phyloP scores from a whole-genome alignment of 2,329 filamentous ascomycete genomes.

The Aspergillus carbonarius region DNA sequence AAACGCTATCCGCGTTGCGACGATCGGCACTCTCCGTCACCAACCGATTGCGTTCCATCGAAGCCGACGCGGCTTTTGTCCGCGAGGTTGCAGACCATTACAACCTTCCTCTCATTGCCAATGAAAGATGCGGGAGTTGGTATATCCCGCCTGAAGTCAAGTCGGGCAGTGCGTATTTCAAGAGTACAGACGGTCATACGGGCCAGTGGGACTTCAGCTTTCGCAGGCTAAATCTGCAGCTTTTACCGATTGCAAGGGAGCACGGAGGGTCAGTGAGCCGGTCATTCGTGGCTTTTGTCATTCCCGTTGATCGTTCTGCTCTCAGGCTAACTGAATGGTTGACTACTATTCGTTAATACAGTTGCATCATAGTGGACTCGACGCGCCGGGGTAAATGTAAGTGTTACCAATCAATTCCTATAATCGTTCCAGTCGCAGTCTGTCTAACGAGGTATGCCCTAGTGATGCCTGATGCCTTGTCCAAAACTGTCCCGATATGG shows the following conservation, averaged over 20 bases:
- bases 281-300: background rate
- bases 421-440: slow-evolving; percentile 8
- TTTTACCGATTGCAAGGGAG: slow-evolving; percentile 66
- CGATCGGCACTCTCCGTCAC: slow-evolving; percentile 72
- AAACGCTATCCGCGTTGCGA: slow-evolving; percentile 69
- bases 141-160: slow-evolving; percentile 71
- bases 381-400: slow-evolving; percentile 83
- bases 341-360: slow-evolving; percentile 16
- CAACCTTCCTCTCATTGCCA: slow-evolving; percentile 74
- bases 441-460: slow-evolving; percentile 19
- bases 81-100: slow-evolving; percentile 51
- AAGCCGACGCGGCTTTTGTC: slow-evolving; percentile 74
- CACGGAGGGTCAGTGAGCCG: slow-evolving; percentile 62
- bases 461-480: slow-evolving; percentile 91
- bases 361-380: slow-evolving; percentile 80
- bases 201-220: slow-evolving; percentile 89
- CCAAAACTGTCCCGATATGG: slow-evolving; percentile 94
- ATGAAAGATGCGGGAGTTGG: slow-evolving; percentile 96
- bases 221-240: slow-evolving; percentile 77
- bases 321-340: slow-evolving; percentile 16
- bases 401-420: slow-evolving; percentile 24
- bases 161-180: slow-evolving; percentile 82
- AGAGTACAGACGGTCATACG: slow-evolving; percentile 93
- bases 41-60: slow-evolving; percentile 80
- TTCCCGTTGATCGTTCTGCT: slow-evolving; percentile 1